Base-by-base conservation (phyloP, 179 eudicot species). In the Beta corolliflora region DNA sequence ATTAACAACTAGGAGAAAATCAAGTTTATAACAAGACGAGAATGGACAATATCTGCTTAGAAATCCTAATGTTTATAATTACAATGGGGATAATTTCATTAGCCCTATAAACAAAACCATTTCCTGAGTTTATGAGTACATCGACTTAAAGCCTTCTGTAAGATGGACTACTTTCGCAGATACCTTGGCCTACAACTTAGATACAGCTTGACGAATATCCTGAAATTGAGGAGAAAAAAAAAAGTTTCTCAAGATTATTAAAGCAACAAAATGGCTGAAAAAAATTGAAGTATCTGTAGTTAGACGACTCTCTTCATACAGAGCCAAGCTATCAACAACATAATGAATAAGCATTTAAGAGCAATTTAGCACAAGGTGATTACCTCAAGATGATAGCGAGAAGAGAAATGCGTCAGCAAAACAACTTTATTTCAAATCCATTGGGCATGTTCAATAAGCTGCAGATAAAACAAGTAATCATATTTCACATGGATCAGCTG, bases 361-460 rank as follows among this genome's bases (percentile, higher is more conserved):
- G 59, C 23, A 56, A 6, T 19, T 14, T 15, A 73, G 61, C 12
- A 52, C 15, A 69, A 56, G 3, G 77, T 73, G 44, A 63, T 83
- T 90, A 95, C 99, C 99, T 95, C 97, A 67, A 91, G 80, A 77
- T 87, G 87, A 84, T 95, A 94, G 54, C 99, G 98, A 50, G 99
- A 84, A 21, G 99, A 95, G 85, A 95, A 95, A 86, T 95, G 99
- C 58, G 98, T 95, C 88, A 95, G 81, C 76, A 94, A 7, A 73
- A 95, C 69, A 70, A 95, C 77, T 86, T 91, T 92, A 84, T 91
- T 95, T 70, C 98, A 90, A 46, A 95, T 94, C 99, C 99, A 95
- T 73, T 91, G 78, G 60, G 99, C 93, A 83, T 92, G 88, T 67
- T 92, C 94, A 19, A 94, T 84, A 73, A 95, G 92, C 99, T 95